Evolutionary conservation across 495 filamentous ascomycete genomes (phyloP).

Genomic region (Penicillium psychrofluorescens): DNA sequence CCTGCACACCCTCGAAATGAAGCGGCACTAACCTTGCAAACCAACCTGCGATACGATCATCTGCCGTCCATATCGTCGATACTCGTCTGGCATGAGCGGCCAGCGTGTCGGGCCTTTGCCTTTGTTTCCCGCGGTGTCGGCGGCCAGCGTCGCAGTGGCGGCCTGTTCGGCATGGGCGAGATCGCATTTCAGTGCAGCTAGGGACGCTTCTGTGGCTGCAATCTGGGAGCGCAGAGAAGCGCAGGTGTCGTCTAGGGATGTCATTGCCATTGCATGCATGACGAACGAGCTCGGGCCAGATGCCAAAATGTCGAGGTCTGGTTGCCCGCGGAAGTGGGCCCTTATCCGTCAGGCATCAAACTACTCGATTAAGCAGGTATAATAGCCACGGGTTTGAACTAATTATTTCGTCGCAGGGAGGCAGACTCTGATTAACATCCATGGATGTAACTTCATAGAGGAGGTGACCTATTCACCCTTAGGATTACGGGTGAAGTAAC

Average conservation of each 20-base stretch:
- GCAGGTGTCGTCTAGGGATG: conserved; percentile 23
- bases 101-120: conserved; percentile 32
- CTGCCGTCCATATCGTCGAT: conserved; percentile 82
- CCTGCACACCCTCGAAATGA: background rate
- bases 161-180: conserved; percentile 27
- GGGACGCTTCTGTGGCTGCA: conserved; percentile 28
- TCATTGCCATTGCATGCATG: conserved; percentile 4
- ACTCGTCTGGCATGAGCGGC: conserved; percentile 62
- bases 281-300: too few species aligned
- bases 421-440: too few species aligned
- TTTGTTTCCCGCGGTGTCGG: background rate
- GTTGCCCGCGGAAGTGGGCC: conserved; percentile 1
- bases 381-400: too few species aligned
- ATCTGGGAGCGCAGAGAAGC: conserved; percentile 35
- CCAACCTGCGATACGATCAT: conserved; percentile 86
- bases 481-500: too few species aligned
- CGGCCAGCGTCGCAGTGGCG: conserved; percentile 10
- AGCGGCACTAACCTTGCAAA: conserved; percentile 51
- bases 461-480: too few species aligned
- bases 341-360: too few species aligned
- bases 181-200: conserved; percentile 28
- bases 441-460: too few species aligned
- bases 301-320: too few species aligned
- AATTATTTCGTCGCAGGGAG: too few species aligned
- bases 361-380: too few species aligned